Base-by-base conservation (phyloP, 2,329 filamentous ascomycete genomes). In the Neofusicoccum ribis region DNA sequence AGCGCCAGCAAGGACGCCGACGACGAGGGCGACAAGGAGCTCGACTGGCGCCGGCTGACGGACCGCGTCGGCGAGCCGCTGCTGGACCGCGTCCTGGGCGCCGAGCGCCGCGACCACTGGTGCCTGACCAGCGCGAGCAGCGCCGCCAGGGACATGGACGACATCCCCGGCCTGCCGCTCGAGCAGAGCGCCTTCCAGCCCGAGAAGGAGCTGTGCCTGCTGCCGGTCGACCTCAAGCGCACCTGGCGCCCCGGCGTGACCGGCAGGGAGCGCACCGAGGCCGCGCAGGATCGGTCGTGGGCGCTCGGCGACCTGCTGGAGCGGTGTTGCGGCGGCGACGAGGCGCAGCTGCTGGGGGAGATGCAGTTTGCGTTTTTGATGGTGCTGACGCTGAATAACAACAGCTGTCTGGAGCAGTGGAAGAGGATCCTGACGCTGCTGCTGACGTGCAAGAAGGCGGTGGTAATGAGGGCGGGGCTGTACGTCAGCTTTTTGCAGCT, bases 371-470 rank as follows among this genome's bases (percentile, higher is more conserved):
- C 81, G 37, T 89, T 89, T 69, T 74, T 89, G 9, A 88, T 87
- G 84, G 80, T 87, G 2, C 71, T 89, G 66, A 88, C 86, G 5
- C 77, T 89, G 67, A 87, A 87, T 78, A 89, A 89, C 71, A 88
- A 85, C 72, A 88, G 86, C 2, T 89, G 87, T 70, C 76, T 89
- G 3, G 86, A 89, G 72, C 87, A 89, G 71, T 89, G 87, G 87
- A 88, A 86, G 71, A 77, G 87, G 43, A 69, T 89, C 11, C 74
- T 89, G 9, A 76, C 77, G 1, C 74, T 89, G 27, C 76, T 88
- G 7, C 77, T 89, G 58, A 89, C 86, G 0, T 88, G 84, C 69
- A 80, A 78, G 17, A 72, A 72, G 46, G 86, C 86, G 2, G 79
- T 88, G 15, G 65, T 69, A 9, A 78, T 82, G 23, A 76, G 81